Base-by-base conservation (phyloP, 139 green algal genomes). In the Picochlorum sp. region DNA sequence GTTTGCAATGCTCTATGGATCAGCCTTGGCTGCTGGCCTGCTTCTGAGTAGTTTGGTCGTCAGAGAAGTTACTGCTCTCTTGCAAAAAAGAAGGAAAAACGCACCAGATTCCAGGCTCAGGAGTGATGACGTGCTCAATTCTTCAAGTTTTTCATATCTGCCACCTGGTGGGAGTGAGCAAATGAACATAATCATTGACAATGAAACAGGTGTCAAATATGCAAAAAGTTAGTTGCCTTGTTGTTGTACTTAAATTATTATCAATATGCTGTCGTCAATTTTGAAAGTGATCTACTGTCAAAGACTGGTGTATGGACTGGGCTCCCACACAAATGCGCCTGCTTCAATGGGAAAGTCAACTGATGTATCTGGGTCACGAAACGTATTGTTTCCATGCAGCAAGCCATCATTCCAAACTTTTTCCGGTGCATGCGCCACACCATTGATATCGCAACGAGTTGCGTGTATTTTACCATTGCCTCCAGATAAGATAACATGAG, bases 1-100 rank as follows among this genome's bases (percentile, higher is more conserved):
- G 4, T 97, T 97, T 56, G 57, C 68, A 18, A 96, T 97, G 89
- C 76, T 97, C 3, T 94, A 93, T 69, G 28, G 52, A 13, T 65
- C 78, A 9, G 84, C 84, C 0, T 20, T 82, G n/a, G 61, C 68
- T 30, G 86, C 86, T 10, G 82, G 69, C 6, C 37, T 79, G 11
- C 64, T 85, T 18, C 37, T 85, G 2, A n/a, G 13, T 8, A 8
- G 56, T 15, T 58, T 77, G 5, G 56, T 72, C 4, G 8, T 68
- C 18, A 47, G 30, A 20, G 70, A 77, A 49, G 18, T 72, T 4
- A 23, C 16, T 20, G 34, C 21, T 26, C 34, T 66, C 5, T 46
- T 54, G 28, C n/a, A 21, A 18, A 34, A 18, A 6, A 10, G 58
- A 11, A 65, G 14, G 7, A 66, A 66, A 15, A 46, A 0, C 24